Base-by-base conservation (phyloP, 75 land plant genomes). In the Azolla pinnata region DNA sequence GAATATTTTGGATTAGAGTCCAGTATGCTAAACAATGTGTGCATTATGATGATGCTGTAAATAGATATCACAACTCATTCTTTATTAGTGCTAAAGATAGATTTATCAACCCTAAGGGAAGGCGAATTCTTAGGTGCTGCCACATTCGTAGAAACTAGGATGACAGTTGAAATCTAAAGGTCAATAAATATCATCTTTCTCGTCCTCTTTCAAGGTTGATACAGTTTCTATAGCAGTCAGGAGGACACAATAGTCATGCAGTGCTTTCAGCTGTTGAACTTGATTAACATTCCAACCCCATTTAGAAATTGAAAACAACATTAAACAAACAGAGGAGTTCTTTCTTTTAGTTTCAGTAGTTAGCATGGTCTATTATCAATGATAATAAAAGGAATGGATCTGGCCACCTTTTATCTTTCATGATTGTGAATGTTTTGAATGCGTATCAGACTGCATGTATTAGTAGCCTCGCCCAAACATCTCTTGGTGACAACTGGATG, bases 391-490 rank as follows among this genome's bases (percentile, higher is more conserved):
- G 14, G 10, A 7, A 14, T 7, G 14, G 42, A 14, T 38, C 42
- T 38, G 7, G 42, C 42, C 10, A 7, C 14, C 42, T 38, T 7
- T 7, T 38, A 38, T 38, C 10, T 38, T 7, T 7, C 42, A 7
- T 38, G 14, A 38, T 7, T 14, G 10, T 7, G 42, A 14, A 7
- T 38, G 7, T 7, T 38, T 38, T 7, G 10, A 7, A 7, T 38
- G 7, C 7, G 14, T 27, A 64, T 63, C 73, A 89, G 96, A 69
- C 67, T 89, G 62, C 96, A 86, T 38, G 40, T 89, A 52, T 79
- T 86, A 54, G 77, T 76, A 33, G 80, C 96, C 62, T 89, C 96
- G 46, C 96, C 92, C 66, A 80, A 69, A 68, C 96, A 89, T 81
- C 67, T 89, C 30, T 68, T 81, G 75, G 87, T 86, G 1, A 75